phyloP scores from a whole-genome alignment of 1,284 basidiomycete genomes.

The Ustilago trichophora region DNA sequence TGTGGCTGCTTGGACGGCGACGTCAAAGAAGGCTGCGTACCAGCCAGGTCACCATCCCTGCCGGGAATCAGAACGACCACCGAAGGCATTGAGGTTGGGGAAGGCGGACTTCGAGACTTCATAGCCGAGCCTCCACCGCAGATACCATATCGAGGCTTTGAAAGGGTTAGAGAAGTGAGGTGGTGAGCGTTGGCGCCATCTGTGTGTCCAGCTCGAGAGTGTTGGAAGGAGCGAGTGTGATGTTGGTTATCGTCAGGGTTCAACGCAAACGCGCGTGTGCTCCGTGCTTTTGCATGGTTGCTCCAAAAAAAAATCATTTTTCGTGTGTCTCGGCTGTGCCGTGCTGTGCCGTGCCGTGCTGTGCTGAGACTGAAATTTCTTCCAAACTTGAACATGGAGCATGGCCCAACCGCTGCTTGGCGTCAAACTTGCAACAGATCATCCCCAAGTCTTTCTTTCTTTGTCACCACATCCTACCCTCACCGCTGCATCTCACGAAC shows the following conservation, averaged over 20 bases:
- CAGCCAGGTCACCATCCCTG: background rate
- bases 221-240: too few relatives aligned
- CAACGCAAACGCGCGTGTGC: background rate
- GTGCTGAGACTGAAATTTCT: too few relatives aligned
- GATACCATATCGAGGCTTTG: conserved; percentile 13
- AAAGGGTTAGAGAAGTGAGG: background rate
- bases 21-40: background rate
- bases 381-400: too few relatives aligned
- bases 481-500: too few relatives aligned
- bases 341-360: conserved; percentile 10
- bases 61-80: conserved; percentile 24
- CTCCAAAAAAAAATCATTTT: too few relatives aligned
- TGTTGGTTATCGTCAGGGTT: too few relatives aligned
- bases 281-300: too few relatives aligned
- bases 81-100: conserved; percentile 17
- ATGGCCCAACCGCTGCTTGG: background rate
- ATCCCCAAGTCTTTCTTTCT: too few relatives aligned
- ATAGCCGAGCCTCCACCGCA: conserved; percentile 10
- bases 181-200: background rate
- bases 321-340: too few relatives aligned
- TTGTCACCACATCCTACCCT: too few relatives aligned
- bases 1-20: conserved; percentile 13
- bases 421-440: background rate
- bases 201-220: background rate
- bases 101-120: background rate